Conservation (phyloP, 179 eudicot genomes). For the Drosera spatulata region DNA sequence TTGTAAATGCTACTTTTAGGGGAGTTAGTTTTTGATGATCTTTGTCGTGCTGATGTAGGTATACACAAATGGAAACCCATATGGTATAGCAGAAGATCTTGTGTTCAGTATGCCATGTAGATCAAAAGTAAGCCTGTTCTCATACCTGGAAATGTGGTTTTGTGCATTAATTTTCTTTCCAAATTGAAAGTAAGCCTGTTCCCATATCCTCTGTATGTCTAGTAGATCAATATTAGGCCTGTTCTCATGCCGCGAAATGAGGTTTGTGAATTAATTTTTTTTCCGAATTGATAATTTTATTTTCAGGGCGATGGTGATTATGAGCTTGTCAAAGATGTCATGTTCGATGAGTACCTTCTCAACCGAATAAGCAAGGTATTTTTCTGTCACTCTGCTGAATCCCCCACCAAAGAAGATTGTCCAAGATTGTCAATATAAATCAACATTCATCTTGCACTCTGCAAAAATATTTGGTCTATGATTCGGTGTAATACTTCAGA, state of each 20-base stretch:
- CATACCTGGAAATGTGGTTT: too few relatives aligned
- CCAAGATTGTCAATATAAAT: too few relatives aligned
- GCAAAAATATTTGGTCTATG: too few relatives aligned
- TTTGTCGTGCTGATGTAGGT: conserved; percentile 27
- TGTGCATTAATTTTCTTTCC: too few relatives aligned
- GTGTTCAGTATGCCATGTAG: conserved; percentile 98
- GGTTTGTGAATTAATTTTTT: too few relatives aligned
- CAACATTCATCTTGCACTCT: neutral
- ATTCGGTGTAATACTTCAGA: conserved; percentile 24
- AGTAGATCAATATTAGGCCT: too few relatives aligned
- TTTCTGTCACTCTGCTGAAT: neutral
- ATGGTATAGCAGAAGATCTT: conserved; percentile 83
- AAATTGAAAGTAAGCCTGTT: too few relatives aligned
- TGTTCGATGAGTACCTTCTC: conserved; percentile 70
- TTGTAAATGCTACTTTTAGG: too few relatives aligned
- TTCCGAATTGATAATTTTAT: neutral
- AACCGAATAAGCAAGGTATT: conserved; percentile 57
- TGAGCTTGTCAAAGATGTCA: conserved; percentile 77
- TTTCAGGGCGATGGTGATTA: conserved; percentile 93
- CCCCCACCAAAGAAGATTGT: neutral
- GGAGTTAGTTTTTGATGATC: too few relatives aligned
- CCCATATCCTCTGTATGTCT: too few relatives aligned
- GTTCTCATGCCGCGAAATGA: neutral
- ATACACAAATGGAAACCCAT: conserved; percentile 84
- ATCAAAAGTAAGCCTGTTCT: conserved; percentile 49